Percentiles rank a stretch among this genome's conserved stretches.
Evolutionary conservation across 176 grass and related monocot genomes (phyloP).

Genomic region (Cymbopogon citratus): DNA sequence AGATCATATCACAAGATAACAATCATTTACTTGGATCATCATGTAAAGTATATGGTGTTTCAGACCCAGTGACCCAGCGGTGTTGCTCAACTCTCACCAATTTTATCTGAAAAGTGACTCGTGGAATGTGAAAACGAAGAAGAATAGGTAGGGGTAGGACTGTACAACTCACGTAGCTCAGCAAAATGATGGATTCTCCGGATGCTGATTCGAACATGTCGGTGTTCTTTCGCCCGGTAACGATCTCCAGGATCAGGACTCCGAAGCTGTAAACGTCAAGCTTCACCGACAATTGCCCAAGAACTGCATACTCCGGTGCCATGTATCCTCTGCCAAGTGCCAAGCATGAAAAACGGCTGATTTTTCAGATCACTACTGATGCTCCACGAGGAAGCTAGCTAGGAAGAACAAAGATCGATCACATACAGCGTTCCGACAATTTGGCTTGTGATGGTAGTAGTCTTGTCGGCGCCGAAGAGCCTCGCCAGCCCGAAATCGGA

Average conservation of each 20-base stretch:
- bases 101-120: no score
- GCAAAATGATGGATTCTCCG: neutral
- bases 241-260: constrained; percentile 27
- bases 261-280: constrained; percentile 35
- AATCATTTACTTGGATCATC: no score
- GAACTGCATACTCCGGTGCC: constrained; percentile 27
- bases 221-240: constrained; percentile 12
- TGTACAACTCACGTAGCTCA: constrained; percentile 14
- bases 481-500: constrained; percentile 39
- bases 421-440: constrained; percentile 30
- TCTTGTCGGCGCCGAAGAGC: constrained; percentile 9
- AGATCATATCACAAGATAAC: no score
- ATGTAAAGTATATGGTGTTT: no score
- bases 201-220: neutral
- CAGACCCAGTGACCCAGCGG: no score
- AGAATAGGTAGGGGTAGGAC: no score
- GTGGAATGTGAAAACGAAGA: no score
- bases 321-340: constrained; percentile 27
- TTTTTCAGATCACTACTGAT: no score
- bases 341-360: no score
- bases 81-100: no score
- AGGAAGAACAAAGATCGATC: no score
- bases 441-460: constrained; percentile 18
- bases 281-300: constrained; percentile 26
- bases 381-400: no score